Evolutionary conservation across 345 rosid genomes (phyloP), one percentile per base, ranked within the genome.

Genomic region (Pistacia integerrima): DNA sequence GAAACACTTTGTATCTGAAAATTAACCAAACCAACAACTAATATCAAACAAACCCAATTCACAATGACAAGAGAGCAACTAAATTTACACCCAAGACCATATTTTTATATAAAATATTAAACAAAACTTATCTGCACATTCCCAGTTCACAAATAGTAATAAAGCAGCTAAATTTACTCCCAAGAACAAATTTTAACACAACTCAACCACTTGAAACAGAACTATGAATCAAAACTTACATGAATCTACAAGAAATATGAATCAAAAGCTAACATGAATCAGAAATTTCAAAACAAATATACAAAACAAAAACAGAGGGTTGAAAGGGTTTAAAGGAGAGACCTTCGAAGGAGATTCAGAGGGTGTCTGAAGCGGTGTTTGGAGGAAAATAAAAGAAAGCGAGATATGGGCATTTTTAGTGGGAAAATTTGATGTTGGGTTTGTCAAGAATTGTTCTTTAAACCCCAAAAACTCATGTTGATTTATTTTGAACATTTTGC

Each of bases 381-480:
- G 73, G 83, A 75, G 81, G 87, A 77, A 64, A 69, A 81, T 75
- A 82, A 36, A 70, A 88, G 81, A 74, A 80, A 79, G 18, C 90
- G 90, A 76, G 73, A 68, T 73, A 77, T 35, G 74, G 84, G 58
- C 96, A 91, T 87, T 62, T 51, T 36, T 25, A 70, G 63, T 41
- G 33, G 30, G 20, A 22, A 65, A 52, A 20, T 68, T 4, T 68
- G 44, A 8, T 25, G 20, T 4, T 48, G 57, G 55, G 4, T 16
- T 38, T 41, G 7, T 4, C 36, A 20, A 60, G 55, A 66, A 36
- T 7, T 38, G 57, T 14, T n/a, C 12, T 20, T 44, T 0, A 41
- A 36, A 73, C 58, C 65, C 4, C 25, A 25, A 28, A 69, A 36
- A 28, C 51, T 74, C 78, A 36, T 77, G 28, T 64, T 48, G 63